These are phyloP conservation scores for Cladosporium sp. DNA, from an alignment of 2,329 filamentous ascomycete genomes.

Conservation along the genomic window DNA sequence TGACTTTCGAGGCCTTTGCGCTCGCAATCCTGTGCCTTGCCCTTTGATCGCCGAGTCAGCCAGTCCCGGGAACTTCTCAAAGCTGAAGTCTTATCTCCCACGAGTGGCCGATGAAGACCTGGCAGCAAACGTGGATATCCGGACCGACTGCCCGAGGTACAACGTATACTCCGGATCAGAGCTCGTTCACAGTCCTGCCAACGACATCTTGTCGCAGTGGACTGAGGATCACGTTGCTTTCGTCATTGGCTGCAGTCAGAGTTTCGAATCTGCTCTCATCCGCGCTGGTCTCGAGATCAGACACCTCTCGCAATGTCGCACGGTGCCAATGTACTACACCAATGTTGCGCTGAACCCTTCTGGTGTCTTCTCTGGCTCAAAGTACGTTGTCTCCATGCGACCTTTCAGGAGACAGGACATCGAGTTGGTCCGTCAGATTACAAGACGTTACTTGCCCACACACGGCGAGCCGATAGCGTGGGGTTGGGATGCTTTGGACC, in stretches of 20 bases:
- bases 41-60: slow-evolving; percentile 55
- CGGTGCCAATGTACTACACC: slow-evolving; percentile 61
- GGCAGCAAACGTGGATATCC: slow-evolving; percentile 49
- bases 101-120: slow-evolving; percentile 31
- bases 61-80: slow-evolving; percentile 39
- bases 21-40: slow-evolving; percentile 59
- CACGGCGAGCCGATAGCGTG: slow-evolving; percentile 64
- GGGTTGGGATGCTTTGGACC: slow-evolving; percentile 55
- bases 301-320: slow-evolving; percentile 46
- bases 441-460: slow-evolving; percentile 51
- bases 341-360: slow-evolving; percentile 53
- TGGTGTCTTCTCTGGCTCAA: slow-evolving; percentile 53
- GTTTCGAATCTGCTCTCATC: slow-evolving; percentile 56
- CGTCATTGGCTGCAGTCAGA: slow-evolving; percentile 61
- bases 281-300: slow-evolving; percentile 49
- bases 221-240: slow-evolving; percentile 57
- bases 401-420: slow-evolving; percentile 51
- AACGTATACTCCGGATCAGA: slow-evolving; percentile 53
- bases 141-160: slow-evolving; percentile 56
- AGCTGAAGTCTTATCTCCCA: slow-evolving; percentile 37
- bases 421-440: slow-evolving; percentile 52
- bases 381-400: slow-evolving; percentile 62
- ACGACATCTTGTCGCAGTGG: slow-evolving; percentile 52
- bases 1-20: slow-evolving; percentile 57
- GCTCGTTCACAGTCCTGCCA: slow-evolving; percentile 35